These are phyloP conservation scores for Cladorrhinum sp. DNA, from an alignment of 2,329 filamentous ascomycete species.

Conservation along the genomic window DNA sequence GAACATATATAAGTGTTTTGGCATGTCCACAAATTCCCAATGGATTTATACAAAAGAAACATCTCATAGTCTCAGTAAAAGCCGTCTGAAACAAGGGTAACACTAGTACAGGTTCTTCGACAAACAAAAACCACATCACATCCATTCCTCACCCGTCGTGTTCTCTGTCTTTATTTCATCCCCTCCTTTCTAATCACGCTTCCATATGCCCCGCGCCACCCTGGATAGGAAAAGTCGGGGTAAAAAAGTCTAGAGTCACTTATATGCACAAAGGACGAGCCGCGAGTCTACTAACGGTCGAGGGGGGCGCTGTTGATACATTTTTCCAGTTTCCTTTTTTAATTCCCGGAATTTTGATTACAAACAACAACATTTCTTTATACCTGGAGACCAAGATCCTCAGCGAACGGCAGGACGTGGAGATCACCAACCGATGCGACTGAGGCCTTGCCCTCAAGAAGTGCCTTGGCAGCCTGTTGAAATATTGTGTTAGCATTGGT, in stretches of 20 bases:
- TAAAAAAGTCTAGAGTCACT: conserved; percentile 38
- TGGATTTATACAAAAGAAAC: conserved; percentile 5
- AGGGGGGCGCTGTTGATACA: conserved; percentile 41
- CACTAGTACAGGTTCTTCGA: neutral
- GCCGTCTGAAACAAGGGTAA: neutral
- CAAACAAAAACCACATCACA: neutral
- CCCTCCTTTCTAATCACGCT: neutral
- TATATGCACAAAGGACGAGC: conserved; percentile 45
- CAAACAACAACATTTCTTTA: conserved; percentile 47
- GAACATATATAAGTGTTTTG: neutral
- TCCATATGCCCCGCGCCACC: neutral
- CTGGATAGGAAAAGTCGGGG: conserved; percentile 25
- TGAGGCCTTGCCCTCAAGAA: conserved; percentile 84
- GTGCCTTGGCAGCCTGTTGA: conserved; percentile 75
- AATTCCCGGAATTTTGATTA: conserved; percentile 19
- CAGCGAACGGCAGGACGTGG: conserved; percentile 84
- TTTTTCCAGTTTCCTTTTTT: conserved; percentile 26
- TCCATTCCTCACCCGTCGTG: neutral
- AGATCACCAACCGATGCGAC: conserved; percentile 90
- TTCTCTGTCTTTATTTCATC: conserved; percentile 3
- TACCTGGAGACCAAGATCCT: conserved; percentile 91
- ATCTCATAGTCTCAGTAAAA: conserved; percentile 1
- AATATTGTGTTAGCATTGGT: conserved; percentile 30
- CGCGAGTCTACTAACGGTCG: conserved; percentile 37
- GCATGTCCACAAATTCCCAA: neutral